Evolutionary conservation across 1,284 basidiomycete species (phyloP).

Genomic region (Pulveroboletus ridleyi): DNA sequence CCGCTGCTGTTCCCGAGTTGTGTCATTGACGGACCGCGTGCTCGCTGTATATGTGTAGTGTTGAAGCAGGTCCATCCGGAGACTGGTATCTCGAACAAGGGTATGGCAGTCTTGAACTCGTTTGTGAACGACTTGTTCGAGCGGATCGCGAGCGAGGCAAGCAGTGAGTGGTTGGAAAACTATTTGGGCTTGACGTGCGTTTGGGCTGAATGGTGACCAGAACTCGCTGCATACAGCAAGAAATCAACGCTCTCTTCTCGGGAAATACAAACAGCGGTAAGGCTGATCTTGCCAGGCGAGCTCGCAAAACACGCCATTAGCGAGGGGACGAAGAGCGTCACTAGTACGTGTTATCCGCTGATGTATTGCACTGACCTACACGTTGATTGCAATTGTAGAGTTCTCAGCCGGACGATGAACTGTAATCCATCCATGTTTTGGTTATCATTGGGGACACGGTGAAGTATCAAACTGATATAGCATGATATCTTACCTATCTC

Average conservation of each 20-base stretch:
- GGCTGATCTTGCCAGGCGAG: conserved; percentile 79
- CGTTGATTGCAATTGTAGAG: conserved; percentile 32
- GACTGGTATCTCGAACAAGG: conserved; percentile 97
- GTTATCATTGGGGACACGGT: conserved; percentile 1
- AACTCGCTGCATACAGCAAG: conserved; percentile 79
- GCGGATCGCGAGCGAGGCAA: conserved; percentile 86
- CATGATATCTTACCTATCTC: conserved; percentile 28
- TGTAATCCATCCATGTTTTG: not conserved
- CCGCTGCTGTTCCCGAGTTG: not conserved
- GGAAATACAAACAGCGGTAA: conserved; percentile 81
- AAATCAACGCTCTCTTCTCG: conserved; percentile 83
- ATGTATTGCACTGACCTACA: not conserved
- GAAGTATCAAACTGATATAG: conserved; percentile 25
- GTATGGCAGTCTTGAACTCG: conserved; percentile 94
- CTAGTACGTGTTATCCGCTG: conserved; percentile 37
- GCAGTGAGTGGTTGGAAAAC: conserved; percentile 28
- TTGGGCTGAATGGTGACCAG: conserved; percentile 37
- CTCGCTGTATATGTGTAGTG: conserved; percentile 47
- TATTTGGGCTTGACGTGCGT: not conserved
- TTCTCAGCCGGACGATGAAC: conserved; percentile 40
- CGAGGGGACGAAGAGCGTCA: conserved; percentile 65
- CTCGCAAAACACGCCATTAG: conserved; percentile 66
- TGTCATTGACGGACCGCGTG: no score
- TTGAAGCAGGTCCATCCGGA: conserved; percentile 95
- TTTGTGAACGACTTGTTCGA: conserved; percentile 96